Evolutionary conservation across 1,139 yeast genomes (phyloP).

Genomic region (Scheffersomyces quercinus): DNA sequence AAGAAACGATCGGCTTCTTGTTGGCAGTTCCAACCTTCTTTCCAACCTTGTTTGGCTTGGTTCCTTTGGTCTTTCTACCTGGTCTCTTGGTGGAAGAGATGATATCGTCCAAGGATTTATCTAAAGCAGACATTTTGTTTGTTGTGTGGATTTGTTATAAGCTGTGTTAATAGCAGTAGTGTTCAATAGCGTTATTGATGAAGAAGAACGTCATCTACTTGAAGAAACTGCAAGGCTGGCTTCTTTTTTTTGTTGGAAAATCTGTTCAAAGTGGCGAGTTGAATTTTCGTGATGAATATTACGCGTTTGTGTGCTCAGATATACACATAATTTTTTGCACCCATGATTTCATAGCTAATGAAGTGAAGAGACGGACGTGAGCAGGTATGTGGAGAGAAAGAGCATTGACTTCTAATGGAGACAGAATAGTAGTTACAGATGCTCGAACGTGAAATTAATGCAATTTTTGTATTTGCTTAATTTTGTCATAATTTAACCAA

Average conservation of each 20-base stretch:
- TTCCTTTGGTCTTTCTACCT: conserved; percentile 14
- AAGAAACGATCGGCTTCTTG: conserved; percentile 38
- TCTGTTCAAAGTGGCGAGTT: background rate
- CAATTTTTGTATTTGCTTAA: too few species aligned
- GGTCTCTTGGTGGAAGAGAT: conserved; percentile 62
- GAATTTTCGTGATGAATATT: too few species aligned
- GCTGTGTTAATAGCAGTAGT: background rate
- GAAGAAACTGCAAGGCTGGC: background rate
- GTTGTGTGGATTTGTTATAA: background rate
- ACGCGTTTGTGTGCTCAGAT: too few species aligned
- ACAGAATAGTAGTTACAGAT: too few species aligned
- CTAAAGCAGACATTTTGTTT: conserved; percentile 57
- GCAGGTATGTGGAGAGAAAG: too few species aligned
- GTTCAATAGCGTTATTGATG: background rate
- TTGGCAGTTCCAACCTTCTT: conserved; percentile 29
- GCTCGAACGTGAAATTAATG: too few species aligned
- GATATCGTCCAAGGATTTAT: conserved; percentile 94
- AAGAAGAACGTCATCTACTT: background rate
- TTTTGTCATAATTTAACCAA: too few species aligned
- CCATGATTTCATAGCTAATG: too few species aligned
- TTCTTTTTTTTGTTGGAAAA: background rate
- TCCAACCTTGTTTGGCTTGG: conserved; percentile 39
- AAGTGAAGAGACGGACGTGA: too few species aligned
- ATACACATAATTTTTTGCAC: too few species aligned
- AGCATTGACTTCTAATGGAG: too few species aligned